These are phyloP conservation scores for Triangularia verruculosa DNA, from an alignment of 2,329 filamentous ascomycete species.

Conservation along the genomic window DNA sequence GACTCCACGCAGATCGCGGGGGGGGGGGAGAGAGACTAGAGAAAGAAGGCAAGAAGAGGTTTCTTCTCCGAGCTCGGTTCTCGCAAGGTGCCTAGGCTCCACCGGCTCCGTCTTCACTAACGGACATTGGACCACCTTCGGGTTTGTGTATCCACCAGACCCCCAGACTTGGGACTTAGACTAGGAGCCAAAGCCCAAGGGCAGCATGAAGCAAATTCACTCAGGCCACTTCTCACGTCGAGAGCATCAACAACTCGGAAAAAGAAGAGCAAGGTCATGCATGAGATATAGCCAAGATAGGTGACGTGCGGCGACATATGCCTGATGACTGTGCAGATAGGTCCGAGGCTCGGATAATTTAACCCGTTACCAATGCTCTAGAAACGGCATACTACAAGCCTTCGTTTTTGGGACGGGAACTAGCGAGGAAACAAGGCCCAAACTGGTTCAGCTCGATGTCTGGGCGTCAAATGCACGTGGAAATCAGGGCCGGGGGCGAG, in stretches of 20 bases:
- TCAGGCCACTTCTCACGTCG: not conserved
- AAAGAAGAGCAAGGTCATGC: too few species aligned
- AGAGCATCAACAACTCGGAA: too few species aligned
- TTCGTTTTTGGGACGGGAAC: not conserved
- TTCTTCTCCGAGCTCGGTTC: not conserved
- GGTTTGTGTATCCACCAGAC: too few species aligned
- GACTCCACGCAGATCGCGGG: not conserved
- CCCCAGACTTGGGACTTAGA: too few species aligned
- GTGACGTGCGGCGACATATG: not conserved
- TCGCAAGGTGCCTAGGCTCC: not conserved
- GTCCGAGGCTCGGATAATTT: not conserved
- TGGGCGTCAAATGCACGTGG: not conserved
- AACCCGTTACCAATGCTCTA: not conserved
- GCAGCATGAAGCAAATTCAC: not conserved
- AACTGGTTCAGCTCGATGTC: not conserved
- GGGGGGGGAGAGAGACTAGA: not conserved
- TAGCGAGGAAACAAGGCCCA: too few species aligned
- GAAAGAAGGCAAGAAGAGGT: not conserved
- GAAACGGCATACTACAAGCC: not conserved
- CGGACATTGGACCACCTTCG: not conserved
- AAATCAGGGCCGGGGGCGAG: not conserved
- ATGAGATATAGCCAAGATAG: too few species aligned
- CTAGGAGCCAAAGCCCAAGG: too few species aligned
- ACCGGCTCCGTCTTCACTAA: not conserved
- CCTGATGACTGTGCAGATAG: not conserved